phyloP scores from a whole-genome alignment of 805 yeast genomes.

The Candida odintsovae region DNA sequence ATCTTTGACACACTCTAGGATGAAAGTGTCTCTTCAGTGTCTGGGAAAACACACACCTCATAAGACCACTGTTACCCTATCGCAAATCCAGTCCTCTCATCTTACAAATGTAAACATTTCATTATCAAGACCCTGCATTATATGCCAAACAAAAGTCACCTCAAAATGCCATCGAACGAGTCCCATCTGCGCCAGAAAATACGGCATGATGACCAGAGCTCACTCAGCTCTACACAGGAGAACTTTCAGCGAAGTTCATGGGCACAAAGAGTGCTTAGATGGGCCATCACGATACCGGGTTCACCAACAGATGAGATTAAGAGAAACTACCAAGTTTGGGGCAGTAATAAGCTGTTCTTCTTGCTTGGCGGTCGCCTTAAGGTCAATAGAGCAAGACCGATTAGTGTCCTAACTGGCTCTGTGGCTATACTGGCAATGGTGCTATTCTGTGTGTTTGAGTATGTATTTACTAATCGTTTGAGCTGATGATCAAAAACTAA shows the following conservation, averaged over 20 bases:
- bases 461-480: constrained; percentile 1
- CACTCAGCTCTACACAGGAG: background rate
- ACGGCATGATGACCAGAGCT: background rate
- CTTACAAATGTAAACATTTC: background rate
- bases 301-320: background rate
- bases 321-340: constrained; percentile 39
- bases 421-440: constrained; percentile 42
- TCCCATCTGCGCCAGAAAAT: background rate
- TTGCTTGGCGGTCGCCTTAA: constrained; percentile 63
- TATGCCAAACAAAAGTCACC: background rate
- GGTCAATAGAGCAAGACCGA: constrained; percentile 34
- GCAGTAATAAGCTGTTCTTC: constrained; percentile 38
- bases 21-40: too few relatives aligned
- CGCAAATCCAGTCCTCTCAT: too few relatives aligned
- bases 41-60: too few relatives aligned
- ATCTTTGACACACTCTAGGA: too few relatives aligned
- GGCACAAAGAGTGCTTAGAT: constrained; percentile 12
- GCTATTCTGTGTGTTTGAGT: constrained; percentile 48
- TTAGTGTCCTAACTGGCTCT: constrained; percentile 29
- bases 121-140: too few relatives aligned
- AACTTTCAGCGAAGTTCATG: background rate
- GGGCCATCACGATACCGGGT: constrained; percentile 20
- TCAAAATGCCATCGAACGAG: background rate
- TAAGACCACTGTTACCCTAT: too few relatives aligned
- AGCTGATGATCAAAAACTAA: background rate